phyloP scores from a whole-genome alignment of 148 eudicot genomes.

The Heliamphora exappendiculata region DNA sequence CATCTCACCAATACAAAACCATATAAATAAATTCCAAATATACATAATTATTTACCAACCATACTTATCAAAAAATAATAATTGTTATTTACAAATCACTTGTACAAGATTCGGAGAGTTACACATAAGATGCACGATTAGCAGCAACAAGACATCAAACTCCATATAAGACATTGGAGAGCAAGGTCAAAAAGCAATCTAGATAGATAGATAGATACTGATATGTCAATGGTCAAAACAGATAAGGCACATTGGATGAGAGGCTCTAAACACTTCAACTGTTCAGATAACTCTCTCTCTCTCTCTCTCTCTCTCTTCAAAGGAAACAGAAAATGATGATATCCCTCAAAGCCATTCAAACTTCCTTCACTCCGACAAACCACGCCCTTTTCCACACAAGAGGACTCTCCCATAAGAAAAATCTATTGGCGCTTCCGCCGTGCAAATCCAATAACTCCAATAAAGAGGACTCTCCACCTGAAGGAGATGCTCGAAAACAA shows the following conservation, averaged over 20 bases:
- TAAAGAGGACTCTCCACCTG: conserved; percentile 25
- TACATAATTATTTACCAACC: background rate
- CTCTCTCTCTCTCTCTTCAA: conserved; percentile 9
- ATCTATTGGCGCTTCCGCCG: conserved; percentile 17
- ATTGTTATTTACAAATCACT: no score
- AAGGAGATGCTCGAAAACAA: conserved; percentile 62
- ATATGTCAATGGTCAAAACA: conserved; percentile 7
- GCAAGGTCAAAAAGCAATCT: background rate
- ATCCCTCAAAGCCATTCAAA: conserved; percentile 47
- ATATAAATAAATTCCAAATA: no score
- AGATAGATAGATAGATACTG: background rate
- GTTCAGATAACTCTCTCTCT: background rate
- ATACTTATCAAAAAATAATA: background rate
- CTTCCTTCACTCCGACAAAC: conserved; percentile 32
- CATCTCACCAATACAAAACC: no score
- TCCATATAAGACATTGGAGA: background rate
- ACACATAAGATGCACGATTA: background rate
- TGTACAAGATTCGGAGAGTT: background rate
- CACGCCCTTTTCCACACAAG: conserved; percentile 22
- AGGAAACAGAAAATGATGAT: conserved; percentile 41
- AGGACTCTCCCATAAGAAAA: conserved; percentile 19
- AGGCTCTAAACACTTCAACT: conserved; percentile 22
- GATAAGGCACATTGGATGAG: conserved; percentile 21
- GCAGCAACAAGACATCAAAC: background rate
- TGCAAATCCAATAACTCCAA: conserved; percentile 40